phyloP scores from a whole-genome alignment of 1,284 basidiomycete genomes.

The Meripilus lineatus region DNA sequence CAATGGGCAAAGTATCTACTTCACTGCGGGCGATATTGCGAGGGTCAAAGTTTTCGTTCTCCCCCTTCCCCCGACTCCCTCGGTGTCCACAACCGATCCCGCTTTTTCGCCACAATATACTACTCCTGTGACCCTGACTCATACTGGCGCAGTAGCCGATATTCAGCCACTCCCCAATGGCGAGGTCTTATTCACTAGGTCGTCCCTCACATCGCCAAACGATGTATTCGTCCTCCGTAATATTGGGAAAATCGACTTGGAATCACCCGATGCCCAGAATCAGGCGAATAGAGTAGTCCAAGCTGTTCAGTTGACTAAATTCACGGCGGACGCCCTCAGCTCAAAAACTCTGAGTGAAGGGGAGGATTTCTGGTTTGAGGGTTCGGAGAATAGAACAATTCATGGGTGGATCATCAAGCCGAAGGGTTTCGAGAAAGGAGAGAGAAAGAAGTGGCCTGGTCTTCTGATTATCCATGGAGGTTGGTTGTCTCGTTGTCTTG shows the following conservation, averaged over 20 bases:
- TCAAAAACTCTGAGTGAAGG: slow-evolving; percentile 53
- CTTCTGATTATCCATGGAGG: slow-evolving; percentile 75
- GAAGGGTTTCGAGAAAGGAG: slow-evolving; percentile 59
- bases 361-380: slow-evolving; percentile 84
- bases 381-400: slow-evolving; percentile 64
- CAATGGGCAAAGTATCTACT: slow-evolving; percentile 67
- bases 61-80: slow-evolving; percentile 58
- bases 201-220: slow-evolving; percentile 69
- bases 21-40: slow-evolving; percentile 74
- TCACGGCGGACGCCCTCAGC: slow-evolving; percentile 54
- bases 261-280: slow-evolving; percentile 17
- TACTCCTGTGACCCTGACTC: slow-evolving; percentile 55
- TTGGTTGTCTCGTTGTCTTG: slow-evolving; percentile 12
- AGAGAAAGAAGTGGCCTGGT: slow-evolving; percentile 72
- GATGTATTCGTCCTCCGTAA: slow-evolving; percentile 61
- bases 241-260: slow-evolving; percentile 23
- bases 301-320: slow-evolving; percentile 51
- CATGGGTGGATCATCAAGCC: slow-evolving; percentile 85
- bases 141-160: slow-evolving; percentile 49
- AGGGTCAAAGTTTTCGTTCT: slow-evolving; percentile 66
- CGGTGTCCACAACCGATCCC: slow-evolving; percentile 44
- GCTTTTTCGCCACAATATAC: slow-evolving; percentile 41
- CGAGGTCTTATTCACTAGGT: slow-evolving; percentile 61
- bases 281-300: slow-evolving; percentile 18
- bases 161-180: slow-evolving; percentile 54